Conservation (phyloP, 805 yeast genomes). For the Wickerhamomyces canadensis region DNA sequence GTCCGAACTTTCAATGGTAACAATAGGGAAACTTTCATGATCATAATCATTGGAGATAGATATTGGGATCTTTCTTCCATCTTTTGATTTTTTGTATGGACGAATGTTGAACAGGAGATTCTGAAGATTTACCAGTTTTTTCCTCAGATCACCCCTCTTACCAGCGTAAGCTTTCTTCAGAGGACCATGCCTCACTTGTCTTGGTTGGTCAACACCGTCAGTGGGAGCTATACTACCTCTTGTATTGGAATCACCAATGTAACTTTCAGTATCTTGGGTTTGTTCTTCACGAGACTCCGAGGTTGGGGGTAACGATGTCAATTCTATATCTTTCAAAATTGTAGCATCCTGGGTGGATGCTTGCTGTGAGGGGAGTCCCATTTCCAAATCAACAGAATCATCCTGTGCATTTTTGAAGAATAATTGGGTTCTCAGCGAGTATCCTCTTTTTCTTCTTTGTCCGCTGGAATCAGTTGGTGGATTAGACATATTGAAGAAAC, state of each 20-base stretch:
- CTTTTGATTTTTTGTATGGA: constrained; percentile 45
- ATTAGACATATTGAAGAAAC: neutral
- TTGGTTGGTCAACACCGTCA: constrained; percentile 21
- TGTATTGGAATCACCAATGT: neutral
- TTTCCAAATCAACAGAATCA: constrained; percentile 10
- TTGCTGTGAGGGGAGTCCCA: constrained; percentile 6
- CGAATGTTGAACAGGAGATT: constrained; percentile 41
- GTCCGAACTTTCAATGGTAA: constrained; percentile 18
- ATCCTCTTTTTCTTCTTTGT: constrained; percentile 50
- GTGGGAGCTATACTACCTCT: constrained; percentile 3
- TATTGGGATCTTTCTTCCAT: constrained; percentile 77
- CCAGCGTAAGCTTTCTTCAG: constrained; percentile 16
- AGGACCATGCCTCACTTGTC: constrained; percentile 12
- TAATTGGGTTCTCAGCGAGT: constrained; percentile 61
- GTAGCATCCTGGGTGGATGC: too few relatives aligned
- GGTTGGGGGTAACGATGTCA: constrained; percentile 10
- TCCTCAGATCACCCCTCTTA: constrained; percentile 17
- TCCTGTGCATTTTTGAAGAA: constrained; percentile 38
- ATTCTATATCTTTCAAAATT: constrained; percentile 30
- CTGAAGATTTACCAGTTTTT: constrained; percentile 19
- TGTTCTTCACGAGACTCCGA: too few relatives aligned
- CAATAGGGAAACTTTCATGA: constrained; percentile 26
- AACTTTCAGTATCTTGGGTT: too few relatives aligned
- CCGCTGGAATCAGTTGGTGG: constrained; percentile 1
- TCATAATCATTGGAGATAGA: constrained; percentile 35